These are phyloP conservation scores for Gastrolobium bilobum DNA, from an alignment of 306 rosid genomes.

Conservation along the genomic window DNA sequence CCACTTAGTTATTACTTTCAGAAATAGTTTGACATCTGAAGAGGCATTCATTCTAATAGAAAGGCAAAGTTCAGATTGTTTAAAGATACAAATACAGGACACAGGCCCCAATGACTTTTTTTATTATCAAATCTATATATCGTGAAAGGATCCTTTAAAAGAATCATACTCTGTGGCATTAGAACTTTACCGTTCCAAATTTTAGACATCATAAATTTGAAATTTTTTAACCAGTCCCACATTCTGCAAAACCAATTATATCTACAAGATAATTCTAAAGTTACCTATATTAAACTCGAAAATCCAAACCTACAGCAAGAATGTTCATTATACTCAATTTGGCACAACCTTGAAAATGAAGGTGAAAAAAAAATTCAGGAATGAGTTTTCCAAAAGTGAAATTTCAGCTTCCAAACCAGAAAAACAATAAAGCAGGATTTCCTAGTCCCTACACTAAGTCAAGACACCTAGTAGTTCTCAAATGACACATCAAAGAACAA, in stretches of 20 bases:
- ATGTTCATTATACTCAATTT: not conserved
- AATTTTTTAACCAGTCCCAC: slow-evolving; percentile 13
- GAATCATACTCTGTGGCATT: not conserved
- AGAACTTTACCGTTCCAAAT: not conserved
- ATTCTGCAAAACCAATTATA: slow-evolving; percentile 23
- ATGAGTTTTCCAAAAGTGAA: not conserved
- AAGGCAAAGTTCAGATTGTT: not conserved
- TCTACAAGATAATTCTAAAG: slow-evolving; percentile 16
- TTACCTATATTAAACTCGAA: slow-evolving; percentile 13
- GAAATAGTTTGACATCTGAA: slow-evolving; percentile 24
- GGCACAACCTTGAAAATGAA: slow-evolving; percentile 8
- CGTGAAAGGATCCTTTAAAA: slow-evolving; percentile 8
- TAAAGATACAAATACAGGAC: not conserved
- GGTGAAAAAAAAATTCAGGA: not conserved
- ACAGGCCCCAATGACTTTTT: too few species aligned
- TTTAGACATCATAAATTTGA: slow-evolving; percentile 21
- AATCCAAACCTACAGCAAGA: not conserved
- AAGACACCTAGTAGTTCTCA: too few species aligned
- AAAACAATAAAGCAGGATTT: slow-evolving; percentile 45
- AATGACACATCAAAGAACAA: slow-evolving; percentile 6
- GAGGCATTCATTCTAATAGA: not conserved
- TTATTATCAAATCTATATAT: not conserved
- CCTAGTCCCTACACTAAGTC: not conserved
- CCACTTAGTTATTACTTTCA: slow-evolving; percentile 1
- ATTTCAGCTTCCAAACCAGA: not conserved